These are phyloP conservation scores for Hortiboletus flavorubellus DNA, from an alignment of 768 basidiomycete genomes.

Conservation along the genomic window DNA sequence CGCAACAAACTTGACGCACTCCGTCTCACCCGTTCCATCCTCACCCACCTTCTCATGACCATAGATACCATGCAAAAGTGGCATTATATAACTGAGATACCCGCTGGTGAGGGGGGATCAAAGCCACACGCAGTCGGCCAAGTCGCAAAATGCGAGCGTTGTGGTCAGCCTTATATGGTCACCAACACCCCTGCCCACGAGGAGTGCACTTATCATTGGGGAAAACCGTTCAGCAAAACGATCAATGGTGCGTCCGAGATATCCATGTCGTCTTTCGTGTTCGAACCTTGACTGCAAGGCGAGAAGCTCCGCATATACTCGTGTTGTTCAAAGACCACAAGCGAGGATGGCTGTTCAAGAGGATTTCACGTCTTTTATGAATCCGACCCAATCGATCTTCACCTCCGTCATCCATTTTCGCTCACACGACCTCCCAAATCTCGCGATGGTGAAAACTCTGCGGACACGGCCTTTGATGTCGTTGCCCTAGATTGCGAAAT, in stretches of 20 bases:
- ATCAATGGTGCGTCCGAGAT: constrained; percentile 54
- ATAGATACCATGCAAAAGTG: constrained; percentile 55
- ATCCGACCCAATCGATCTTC: constrained; percentile 57
- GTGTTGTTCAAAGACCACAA: constrained; percentile 71
- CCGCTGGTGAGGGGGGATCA: constrained; percentile 61
- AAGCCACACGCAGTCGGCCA: constrained; percentile 60
- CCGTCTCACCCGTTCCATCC: constrained; percentile 46
- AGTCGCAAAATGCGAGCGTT: constrained; percentile 75
- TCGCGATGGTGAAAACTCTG: not conserved
- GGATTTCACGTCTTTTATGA: constrained; percentile 95
- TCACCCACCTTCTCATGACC: constrained; percentile 61
- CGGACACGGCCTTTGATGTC: constrained; percentile 58
- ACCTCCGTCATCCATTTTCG: constrained; percentile 75
- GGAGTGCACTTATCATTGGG: constrained; percentile 84
- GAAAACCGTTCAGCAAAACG: constrained; percentile 56
- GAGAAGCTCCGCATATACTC: constrained; percentile 66
- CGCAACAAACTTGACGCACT: constrained; percentile 52
- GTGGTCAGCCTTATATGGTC: constrained; percentile 65
- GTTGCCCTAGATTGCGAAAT: constrained; percentile 96
- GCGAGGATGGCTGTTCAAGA: constrained; percentile 63
- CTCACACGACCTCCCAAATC: constrained; percentile 29
- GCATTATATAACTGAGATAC: constrained; percentile 71
- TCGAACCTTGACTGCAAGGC: constrained; percentile 38
- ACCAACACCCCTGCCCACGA: constrained; percentile 52
- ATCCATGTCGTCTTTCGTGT: not conserved